Percentiles rank a stretch among this genome's conserved stretches.
Evolutionary conservation across 306 rosid species (phyloP).

Genomic region (Dalbergia cochinchinensis): DNA sequence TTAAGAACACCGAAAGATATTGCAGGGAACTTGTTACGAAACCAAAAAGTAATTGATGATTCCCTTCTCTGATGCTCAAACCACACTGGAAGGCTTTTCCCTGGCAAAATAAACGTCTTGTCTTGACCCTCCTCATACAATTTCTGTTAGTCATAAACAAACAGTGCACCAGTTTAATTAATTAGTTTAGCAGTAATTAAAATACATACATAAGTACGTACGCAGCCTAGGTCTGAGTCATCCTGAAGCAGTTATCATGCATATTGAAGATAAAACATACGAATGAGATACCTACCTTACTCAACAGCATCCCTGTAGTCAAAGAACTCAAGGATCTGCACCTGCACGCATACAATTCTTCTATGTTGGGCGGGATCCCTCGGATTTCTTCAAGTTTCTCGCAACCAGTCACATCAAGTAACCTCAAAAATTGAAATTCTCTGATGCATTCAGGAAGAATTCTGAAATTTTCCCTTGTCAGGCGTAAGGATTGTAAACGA

Average conservation of each 20-base stretch:
- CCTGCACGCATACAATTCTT: fast-evolving
- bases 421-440: background rate
- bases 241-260: too few species aligned
- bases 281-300: background rate
- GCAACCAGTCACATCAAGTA: background rate
- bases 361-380: constrained; percentile 16
- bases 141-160: background rate
- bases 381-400: background rate
- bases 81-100: constrained; percentile 2
- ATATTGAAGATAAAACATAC: too few species aligned
- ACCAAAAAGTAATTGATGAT: background rate
- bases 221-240: too few species aligned
- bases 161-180: too few species aligned
- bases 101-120: background rate
- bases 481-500: background rate
- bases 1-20: background rate
- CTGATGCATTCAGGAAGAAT: background rate
- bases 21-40: background rate
- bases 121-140: background rate
- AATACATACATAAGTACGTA: too few species aligned
- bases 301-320: background rate
- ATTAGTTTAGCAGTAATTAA: background rate
- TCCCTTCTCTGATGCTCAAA: background rate
- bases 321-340: background rate
- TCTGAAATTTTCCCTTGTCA: background rate